Base-by-base conservation (phyloP, 2,329 filamentous ascomycete genomes). In the Hymenoscyphus fructigenus region DNA sequence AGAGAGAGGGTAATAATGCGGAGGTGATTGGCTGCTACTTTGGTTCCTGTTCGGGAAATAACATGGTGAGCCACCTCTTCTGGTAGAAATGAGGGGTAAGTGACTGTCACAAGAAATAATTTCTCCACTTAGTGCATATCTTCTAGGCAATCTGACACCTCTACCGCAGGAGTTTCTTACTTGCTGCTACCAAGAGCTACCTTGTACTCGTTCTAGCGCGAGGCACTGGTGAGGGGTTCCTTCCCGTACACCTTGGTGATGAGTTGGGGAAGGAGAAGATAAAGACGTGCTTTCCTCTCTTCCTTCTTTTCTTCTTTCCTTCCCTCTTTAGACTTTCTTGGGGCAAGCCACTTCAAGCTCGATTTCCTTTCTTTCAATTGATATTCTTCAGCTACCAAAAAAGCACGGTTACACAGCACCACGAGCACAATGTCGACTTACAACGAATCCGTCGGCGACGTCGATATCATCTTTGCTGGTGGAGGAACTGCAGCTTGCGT, bases 391-490 rank as follows among this genome's bases (percentile, higher is more conserved):
- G 41, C 3, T 23, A 41, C 9, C 57, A 20, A 15, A 17, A 15
- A 41, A 20, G 5, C 3, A 26, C 32, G 6, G 12, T 23, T 5
- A 32, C 5, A 29, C 41, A 61, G 60, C 23, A 53, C 12, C 14
- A 44, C 50, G 47, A 58, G 38, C 41, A 67, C 53, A 53, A 75
- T 75, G 74, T 61, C 71, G 1, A 70, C 71, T 10, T 71, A 73
- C 55, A 71, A 67, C 12, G 65, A 70, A 17, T 60, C 65, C 1
- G 56, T 72, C 5, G 70, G 70, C 41, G 80, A 82, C 67, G 80
- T 84, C 20, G 83, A 85, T 65, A 78, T 85, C 57, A 82, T 85
- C 65, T 79, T 84, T 62, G 80, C 80, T 3, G 82, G 82, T 71
- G 82, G 81, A 62, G 82, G 82, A 15, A 78, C 81, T 4, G 79